A percentile compares a stretch with the other conserved stretches of the same genome.
phyloP scores from a whole-genome alignment of 495 filamentous ascomycete genomes.

The Bryoglossum gracile region DNA sequence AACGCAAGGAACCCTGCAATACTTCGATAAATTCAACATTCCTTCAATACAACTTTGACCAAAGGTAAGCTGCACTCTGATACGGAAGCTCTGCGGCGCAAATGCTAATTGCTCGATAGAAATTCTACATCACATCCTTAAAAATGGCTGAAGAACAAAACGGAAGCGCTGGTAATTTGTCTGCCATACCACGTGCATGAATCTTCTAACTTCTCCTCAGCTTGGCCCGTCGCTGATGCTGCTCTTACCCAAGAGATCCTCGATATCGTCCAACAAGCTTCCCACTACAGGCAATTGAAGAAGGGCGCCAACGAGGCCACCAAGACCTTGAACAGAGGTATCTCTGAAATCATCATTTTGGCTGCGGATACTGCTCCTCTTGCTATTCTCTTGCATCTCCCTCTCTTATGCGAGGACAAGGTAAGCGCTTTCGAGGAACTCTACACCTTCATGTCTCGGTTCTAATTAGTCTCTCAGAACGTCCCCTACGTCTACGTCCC shows the following conservation, averaged over 20 bases:
- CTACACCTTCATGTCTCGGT: neutral
- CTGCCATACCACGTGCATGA: neutral
- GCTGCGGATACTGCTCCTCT: slow-evolving; percentile 81
- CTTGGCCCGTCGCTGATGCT: slow-evolving; percentile 86
- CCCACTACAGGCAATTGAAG: slow-evolving; percentile 80
- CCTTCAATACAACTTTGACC: slow-evolving; percentile 10
- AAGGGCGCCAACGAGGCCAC: slow-evolving; percentile 77
- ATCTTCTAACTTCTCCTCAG: slow-evolving; percentile 33
- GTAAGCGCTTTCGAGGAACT: neutral
- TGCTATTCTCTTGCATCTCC: slow-evolving; percentile 88
- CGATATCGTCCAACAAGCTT: slow-evolving; percentile 81
- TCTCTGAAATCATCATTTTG: slow-evolving; percentile 78
- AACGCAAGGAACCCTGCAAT: slow-evolving; percentile 57
- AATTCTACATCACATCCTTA: slow-evolving; percentile 8
- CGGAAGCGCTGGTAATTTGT: slow-evolving; percentile 35
- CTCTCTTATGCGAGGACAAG: slow-evolving; percentile 79
- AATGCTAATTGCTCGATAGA: slow-evolving; percentile 10
- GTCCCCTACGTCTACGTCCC: slow-evolving; percentile 68
- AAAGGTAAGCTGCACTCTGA: neutral
- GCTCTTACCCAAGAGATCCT: slow-evolving; percentile 66
- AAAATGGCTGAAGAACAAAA: slow-evolving; percentile 45
- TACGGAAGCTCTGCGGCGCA: slow-evolving; percentile 20
- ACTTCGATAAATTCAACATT: neutral
- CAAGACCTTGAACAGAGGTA: slow-evolving; percentile 85
- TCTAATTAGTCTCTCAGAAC: slow-evolving; percentile 31